Base-by-base conservation (phyloP, 768 basidiomycete species). In the Leccinum variicolor region DNA sequence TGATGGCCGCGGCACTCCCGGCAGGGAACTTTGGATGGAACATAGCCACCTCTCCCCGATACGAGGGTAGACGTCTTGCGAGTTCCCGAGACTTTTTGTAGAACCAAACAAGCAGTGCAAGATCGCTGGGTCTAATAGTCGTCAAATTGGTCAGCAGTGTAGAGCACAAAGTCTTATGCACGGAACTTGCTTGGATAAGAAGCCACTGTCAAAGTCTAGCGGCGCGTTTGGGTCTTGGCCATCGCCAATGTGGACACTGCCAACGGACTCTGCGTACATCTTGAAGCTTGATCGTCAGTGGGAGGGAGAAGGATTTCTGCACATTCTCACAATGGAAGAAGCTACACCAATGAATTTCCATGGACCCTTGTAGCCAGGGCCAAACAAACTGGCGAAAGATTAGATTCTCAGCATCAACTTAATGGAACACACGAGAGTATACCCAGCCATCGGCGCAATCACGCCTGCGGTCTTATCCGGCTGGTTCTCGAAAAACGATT, bases 21-120 rank as follows among this genome's bases (percentile, higher is more conserved):
- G 51, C 53, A 1, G 66, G 26, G 54, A 75, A 75, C 9, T 39
- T 25, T 6, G 75, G 73, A 25, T 64, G 54, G 2, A 19, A 6
- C 9, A 45, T 6, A 13, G 48, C 13, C 15, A 54, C 47, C 51
- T 64, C 61, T 47, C 63, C 60, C 33, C 57, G 53, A 51, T 56
- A 64, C 3, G 49, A 57, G 13, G 69, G 62, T 79, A 84, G 80
- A n/a, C 84, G 79, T 23, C 85, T 79, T 4, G 74, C 75, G 21
- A 82, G 55, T 67, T 87, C 84, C 6, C 83, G 75, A 5, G 66
- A 56, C 53, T 75, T 77, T 61, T 86, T 87, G 66, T 84, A 86
- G 0, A 65, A 74, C 78, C 79, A 83, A 56, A 74, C 73, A 53
- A 84, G 62, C 19, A 78, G 66, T 1, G 64, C 74, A 9, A 86